A percentile compares a stretch with the other conserved stretches of the same genome.
These are phyloP conservation scores for Komagataella populi DNA, from an alignment of 805 yeast genomes.

Conservation along the genomic window DNA sequence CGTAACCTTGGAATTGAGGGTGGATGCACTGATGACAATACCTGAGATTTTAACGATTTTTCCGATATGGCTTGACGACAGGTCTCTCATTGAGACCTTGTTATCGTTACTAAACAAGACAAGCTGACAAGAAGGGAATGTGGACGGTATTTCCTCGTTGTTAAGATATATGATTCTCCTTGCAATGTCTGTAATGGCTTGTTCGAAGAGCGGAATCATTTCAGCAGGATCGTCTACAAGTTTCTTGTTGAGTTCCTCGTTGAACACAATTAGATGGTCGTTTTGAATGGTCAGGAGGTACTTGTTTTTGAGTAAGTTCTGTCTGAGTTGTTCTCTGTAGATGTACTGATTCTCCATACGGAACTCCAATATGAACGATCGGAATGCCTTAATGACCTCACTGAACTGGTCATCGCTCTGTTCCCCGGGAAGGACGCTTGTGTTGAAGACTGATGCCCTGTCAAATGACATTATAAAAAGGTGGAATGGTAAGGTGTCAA, in stretches of 20 bases:
- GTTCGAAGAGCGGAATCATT: slow-evolving; percentile 75
- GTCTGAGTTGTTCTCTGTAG: slow-evolving; percentile 84
- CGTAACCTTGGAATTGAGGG: slow-evolving; percentile 79
- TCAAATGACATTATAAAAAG: slow-evolving; percentile 47
- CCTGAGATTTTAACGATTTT: slow-evolving; percentile 88
- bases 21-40: slow-evolving; percentile 83
- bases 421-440: slow-evolving; percentile 82
- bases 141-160: slow-evolving; percentile 32
- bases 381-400: slow-evolving; percentile 66
- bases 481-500: not conserved
- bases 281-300: slow-evolving; percentile 63
- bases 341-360: slow-evolving; percentile 71
- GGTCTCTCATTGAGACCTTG: slow-evolving; percentile 60
- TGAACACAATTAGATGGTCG: slow-evolving; percentile 76
- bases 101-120: slow-evolving; percentile 62
- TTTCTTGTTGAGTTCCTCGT: slow-evolving; percentile 79
- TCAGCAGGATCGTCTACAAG: slow-evolving; percentile 80
- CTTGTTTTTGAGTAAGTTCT: slow-evolving; percentile 66
- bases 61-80: slow-evolving; percentile 80
- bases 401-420: slow-evolving; percentile 50
- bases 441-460: slow-evolving; percentile 56
- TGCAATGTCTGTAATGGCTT: slow-evolving; percentile 76
- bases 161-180: slow-evolving; percentile 47
- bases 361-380: slow-evolving; percentile 73
- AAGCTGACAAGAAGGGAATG: slow-evolving; percentile 76